These are phyloP conservation scores for Boletus subcaerulescens DNA, from an alignment of 768 basidiomycete species.

Conservation along the genomic window DNA sequence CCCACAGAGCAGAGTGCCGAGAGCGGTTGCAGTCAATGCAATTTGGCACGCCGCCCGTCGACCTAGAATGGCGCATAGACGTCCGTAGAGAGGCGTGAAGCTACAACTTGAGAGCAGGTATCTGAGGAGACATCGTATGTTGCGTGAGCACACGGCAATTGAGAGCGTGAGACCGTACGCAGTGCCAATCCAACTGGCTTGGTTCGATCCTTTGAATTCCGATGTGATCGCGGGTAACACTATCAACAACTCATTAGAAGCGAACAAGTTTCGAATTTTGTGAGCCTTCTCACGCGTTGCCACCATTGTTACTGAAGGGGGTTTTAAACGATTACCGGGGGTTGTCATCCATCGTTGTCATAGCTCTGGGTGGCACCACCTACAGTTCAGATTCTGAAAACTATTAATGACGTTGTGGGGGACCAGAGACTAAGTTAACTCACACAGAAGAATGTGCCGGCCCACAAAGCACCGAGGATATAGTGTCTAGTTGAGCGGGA, in stretches of 20 bases:
- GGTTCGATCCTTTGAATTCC: constrained; percentile 22
- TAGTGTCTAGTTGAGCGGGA: constrained; percentile 52
- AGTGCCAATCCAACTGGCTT: constrained; percentile 27
- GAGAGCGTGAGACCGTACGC: constrained; percentile 5
- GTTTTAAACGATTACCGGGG: neutral
- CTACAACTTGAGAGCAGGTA: constrained; percentile 76
- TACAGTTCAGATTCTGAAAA: constrained; percentile 14
- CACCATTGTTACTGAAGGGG: constrained; percentile 20
- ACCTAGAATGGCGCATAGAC: constrained; percentile 71
- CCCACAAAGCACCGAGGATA: constrained; percentile 65
- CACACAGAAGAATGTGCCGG: constrained; percentile 66
- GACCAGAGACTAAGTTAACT: neutral
- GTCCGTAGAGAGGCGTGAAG: constrained; percentile 78
- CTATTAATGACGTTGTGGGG: neutral
- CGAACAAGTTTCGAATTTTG: too few species aligned
- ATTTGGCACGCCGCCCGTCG: constrained; percentile 62
- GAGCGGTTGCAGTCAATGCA: constrained; percentile 54
- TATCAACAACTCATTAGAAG: neutral
- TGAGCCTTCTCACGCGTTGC: constrained; percentile 13
- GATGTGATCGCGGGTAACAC: constrained; percentile 18
- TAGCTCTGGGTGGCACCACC: neutral
- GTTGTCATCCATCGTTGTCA: too few species aligned
- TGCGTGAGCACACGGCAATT: too few species aligned
- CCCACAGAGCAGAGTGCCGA: constrained; percentile 66
- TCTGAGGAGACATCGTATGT: neutral